Evolutionary conservation across 805 yeast genomes (phyloP).

Genomic region (Tetrapisispora nanseiensis): DNA sequence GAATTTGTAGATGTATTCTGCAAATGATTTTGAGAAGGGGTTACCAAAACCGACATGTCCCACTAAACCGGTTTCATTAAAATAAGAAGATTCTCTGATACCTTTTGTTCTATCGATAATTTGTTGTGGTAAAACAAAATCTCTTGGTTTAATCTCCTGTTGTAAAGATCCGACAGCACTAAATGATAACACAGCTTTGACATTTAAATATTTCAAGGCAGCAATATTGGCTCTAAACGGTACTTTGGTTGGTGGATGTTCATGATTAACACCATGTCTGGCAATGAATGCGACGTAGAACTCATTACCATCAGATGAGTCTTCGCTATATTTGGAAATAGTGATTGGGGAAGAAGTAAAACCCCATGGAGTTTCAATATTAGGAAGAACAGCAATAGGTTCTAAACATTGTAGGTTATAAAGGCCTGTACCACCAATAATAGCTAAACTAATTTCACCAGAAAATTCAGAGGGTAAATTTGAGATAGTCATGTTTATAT

Average conservation of each 20-base stretch:
- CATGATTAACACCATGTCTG: conserved; percentile 88
- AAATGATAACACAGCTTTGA: conserved; percentile 80
- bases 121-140: conserved; percentile 94
- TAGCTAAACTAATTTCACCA: conserved; percentile 56
- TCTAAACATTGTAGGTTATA: conserved; percentile 73
- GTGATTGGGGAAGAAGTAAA: conserved; percentile 90
- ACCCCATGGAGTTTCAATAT: conserved; percentile 94
- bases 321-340: conserved; percentile 53
- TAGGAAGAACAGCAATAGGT: conserved; percentile 70
- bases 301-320: conserved; percentile 32
- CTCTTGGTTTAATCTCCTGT: conserved; percentile 83
- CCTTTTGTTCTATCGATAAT: conserved; percentile 96
- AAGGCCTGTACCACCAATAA: conserved; percentile 98
- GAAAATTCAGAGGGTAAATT: conserved; percentile 19
- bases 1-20: conserved; percentile 51
- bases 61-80: conserved; percentile 78
- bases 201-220: conserved; percentile 82
- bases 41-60: conserved; percentile 98
- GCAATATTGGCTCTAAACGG: conserved; percentile 94
- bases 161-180: conserved; percentile 94
- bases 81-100: conserved; percentile 78
- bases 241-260: conserved; percentile 81
- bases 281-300: conserved; percentile 87
- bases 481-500: conserved; percentile 15
- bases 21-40: conserved; percentile 77